Base-by-base conservation (phyloP, 768 basidiomycete species). In the Tephrocybe sp. region DNA sequence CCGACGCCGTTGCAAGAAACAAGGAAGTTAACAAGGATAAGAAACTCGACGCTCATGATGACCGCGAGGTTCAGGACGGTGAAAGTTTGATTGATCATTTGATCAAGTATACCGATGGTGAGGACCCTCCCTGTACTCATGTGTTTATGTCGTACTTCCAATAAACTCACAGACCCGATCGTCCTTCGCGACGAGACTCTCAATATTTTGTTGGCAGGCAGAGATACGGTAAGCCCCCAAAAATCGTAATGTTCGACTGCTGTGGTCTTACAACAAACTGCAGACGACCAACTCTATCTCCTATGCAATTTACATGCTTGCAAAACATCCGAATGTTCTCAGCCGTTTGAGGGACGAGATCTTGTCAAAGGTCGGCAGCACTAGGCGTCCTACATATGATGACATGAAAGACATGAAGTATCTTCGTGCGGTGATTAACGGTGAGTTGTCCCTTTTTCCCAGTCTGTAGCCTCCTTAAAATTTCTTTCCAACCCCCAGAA, bases 161-260 rank as follows among this genome's bases (percentile, higher is more conserved):
- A 25, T 11, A 38, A 13, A 13, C 7, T 31, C 39, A 16, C 42
- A 75, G 73, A 75, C 48, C 57, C 45, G 2, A 47, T 50, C 6
- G 57, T 72, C 18, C 60, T 83, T n/a, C 71, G 72, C 47, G 80
- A 81, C 52, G 72, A 75, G 54, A 69, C 67, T 3, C 57, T 80
- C n/a, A 82, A 82, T 53, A 76, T 83, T 34, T 62, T 80, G 13
- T 68, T 83, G 19, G 80, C 81, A 19, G 80, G 78, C 8, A 69
- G 79, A 22, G 83, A 84, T 50, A 84, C 82, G 2, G 75, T 75
- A 45, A 21, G 68, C 49, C 47, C 25, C 10, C 2, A 11, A 29
- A 9, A 34, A 9, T n/a, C 19, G 9, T 27, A 18, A 11, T 11
- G 8, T 33, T 30, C n/a, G 2, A 30, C 12, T 24, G 21, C 37